A percentile compares a stretch with the other conserved stretches of the same genome.
Evolutionary conservation across 1,284 basidiomycete species (phyloP).

Genomic region (Ganoderma multipileum): DNA sequence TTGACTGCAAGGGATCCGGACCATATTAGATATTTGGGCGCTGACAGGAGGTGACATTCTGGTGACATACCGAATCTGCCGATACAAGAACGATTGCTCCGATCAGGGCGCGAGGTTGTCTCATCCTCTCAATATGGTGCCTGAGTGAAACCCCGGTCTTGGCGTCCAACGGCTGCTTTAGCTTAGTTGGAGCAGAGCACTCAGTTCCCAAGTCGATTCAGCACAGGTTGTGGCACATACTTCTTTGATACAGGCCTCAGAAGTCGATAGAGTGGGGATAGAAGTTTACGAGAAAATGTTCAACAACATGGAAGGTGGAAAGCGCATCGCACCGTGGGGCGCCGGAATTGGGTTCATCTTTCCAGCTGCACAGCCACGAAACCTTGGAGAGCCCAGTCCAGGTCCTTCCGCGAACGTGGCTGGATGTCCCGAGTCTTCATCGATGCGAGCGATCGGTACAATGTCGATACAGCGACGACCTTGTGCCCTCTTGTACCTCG

Average conservation of each 20-base stretch:
- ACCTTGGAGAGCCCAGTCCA: constrained; percentile 44
- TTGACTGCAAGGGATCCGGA: too few relatives aligned
- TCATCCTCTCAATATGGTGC: background rate
- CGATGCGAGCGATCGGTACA: constrained; percentile 63
- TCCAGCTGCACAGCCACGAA: background rate
- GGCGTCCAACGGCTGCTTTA: too few relatives aligned
- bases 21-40: constrained; percentile 1
- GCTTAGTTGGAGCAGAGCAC: background rate
- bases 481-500: too few relatives aligned
- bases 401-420: constrained; percentile 47
- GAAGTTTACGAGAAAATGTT: background rate
- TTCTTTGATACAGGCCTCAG: background rate
- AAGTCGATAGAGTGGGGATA: background rate
- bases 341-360: background rate
- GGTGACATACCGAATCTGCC: constrained; percentile 8
- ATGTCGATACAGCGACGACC: too few relatives aligned
- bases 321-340: background rate
- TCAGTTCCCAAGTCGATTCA: background rate
- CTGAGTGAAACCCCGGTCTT: background rate
- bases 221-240: background rate
- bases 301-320: background rate
- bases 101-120: background rate
- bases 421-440: constrained; percentile 56
- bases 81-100: background rate
- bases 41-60: constrained; percentile 12